Conservation (phyloP, 1,139 yeast species). For the Debaryomyces udenii region DNA sequence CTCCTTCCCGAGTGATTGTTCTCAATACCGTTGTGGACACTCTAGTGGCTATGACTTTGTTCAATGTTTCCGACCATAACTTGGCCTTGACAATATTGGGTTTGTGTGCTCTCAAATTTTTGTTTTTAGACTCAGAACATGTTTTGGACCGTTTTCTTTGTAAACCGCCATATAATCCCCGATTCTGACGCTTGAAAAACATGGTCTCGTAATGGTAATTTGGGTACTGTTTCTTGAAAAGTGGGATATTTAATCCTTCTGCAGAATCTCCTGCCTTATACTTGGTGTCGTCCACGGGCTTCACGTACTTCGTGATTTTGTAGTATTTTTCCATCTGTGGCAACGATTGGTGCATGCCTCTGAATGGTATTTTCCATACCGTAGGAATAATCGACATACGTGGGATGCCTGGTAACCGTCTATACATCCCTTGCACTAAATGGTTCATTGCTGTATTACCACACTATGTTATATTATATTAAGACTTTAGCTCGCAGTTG, state of each 20-base stretch:
- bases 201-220: conserved; percentile 79
- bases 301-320: conserved; percentile 44
- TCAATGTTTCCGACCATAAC: conserved; percentile 83
- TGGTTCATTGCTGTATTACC: neutral
- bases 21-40: conserved; percentile 82
- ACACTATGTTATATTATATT: too few relatives aligned
- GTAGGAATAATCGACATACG: neutral
- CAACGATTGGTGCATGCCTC: conserved; percentile 8
- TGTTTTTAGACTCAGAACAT: conserved; percentile 75
- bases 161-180: conserved; percentile 89
- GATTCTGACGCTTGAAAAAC: conserved; percentile 79
- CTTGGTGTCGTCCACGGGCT: conserved; percentile 38
- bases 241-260: conserved; percentile 47
- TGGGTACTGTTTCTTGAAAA: conserved; percentile 57
- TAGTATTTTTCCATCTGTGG: conserved; percentile 29
- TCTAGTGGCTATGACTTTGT: conserved; percentile 54
- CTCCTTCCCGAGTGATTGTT: conserved; percentile 91
- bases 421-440: conserved; percentile 6
- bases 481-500: too few relatives aligned
- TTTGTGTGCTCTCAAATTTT: conserved; percentile 73
- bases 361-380: conserved; percentile 1
- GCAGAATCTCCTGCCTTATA: conserved; percentile 45
- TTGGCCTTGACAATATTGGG: conserved; percentile 79
- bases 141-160: conserved; percentile 78
- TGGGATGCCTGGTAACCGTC: neutral